Evolutionary conservation across 2,329 filamentous ascomycete species (phyloP), one percentile per base, ranked within the genome.

Genomic region (Fusarium lateritium): DNA sequence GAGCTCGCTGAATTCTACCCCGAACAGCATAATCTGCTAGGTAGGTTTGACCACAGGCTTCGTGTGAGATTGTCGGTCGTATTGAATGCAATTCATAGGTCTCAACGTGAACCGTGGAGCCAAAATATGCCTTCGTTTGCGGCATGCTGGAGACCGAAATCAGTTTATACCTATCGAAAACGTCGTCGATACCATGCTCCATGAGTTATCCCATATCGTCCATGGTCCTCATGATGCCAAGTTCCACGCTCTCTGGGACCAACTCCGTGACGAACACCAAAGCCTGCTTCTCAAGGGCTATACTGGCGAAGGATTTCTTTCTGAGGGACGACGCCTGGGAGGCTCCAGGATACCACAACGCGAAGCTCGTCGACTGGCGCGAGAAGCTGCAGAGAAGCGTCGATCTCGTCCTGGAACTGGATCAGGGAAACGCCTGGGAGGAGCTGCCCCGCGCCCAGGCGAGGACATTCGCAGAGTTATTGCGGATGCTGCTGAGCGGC

Each of bases 201-300:
- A 98, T 77, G 95, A 98, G 83, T 87, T 98, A 4, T 91, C 89
- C n/a, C 95, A 98, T 76, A 97, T 92, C 69, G 87, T 94, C 13
- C 89, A 91, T 78, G 94, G 93, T 0, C 92, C 93, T 3, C 95
- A 98, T 77, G 89, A 98, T 76, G 86, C 84, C 46, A 87, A 91
- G 36, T 98, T 98, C 76, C 89, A 97, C 71, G 90, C 90, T 1
- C 83, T 98, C 7, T 97, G 94, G 93, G 91, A 97, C 72, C 91
- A 97, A 76, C 87, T 98, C 6, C 89, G 95, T 21, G 92, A 95
- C 60, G 94, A 98, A 79, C 91, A 95, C 73, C 88, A 94, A 73
- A 88, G 89, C 3, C 85, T 98, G 8, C 76, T 90, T 13, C 82
- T 89, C 61, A 96, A 95, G 76, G 95, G 95, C 19, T 98, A 95